Conservation (phyloP, 2,329 filamentous ascomycete genomes). For the Septoria linicola region DNA sequence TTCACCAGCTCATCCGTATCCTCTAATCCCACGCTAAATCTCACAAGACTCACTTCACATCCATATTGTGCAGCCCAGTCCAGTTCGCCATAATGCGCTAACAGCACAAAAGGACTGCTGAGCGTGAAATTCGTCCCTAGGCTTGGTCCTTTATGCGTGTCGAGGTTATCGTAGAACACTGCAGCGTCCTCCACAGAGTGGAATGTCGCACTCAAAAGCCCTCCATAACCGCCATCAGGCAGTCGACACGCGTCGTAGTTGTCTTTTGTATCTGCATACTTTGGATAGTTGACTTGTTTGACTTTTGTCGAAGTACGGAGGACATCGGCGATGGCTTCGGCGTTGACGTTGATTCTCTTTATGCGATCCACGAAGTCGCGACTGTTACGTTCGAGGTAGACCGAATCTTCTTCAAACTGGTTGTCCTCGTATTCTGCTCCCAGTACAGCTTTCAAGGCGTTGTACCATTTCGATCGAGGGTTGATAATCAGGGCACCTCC, state of each 20-base stretch:
- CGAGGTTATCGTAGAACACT: constrained; percentile 79
- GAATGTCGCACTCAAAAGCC: constrained; percentile 82
- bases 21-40: constrained; percentile 88
- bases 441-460: constrained; percentile 65
- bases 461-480: constrained; percentile 68
- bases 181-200: constrained; percentile 67
- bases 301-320: constrained; percentile 64
- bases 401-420: constrained; percentile 89
- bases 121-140: constrained; percentile 96
- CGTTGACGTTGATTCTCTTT: constrained; percentile 78
- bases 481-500: constrained; percentile 70
- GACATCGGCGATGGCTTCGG: constrained; percentile 76
- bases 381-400: constrained; percentile 95
- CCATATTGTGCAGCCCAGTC: constrained; percentile 86
- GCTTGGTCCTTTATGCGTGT: constrained; percentile 90
- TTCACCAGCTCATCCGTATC: constrained; percentile 64
- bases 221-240: constrained; percentile 73
- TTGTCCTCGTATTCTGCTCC: constrained; percentile 74
- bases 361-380: constrained; percentile 84
- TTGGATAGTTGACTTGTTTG: constrained; percentile 83
- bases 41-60: constrained; percentile 74
- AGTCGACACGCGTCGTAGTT: constrained; percentile 79
- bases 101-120: constrained; percentile 76
- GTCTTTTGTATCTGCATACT: constrained; percentile 64
- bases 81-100: constrained; percentile 88